These are phyloP conservation scores for Barnettozyma sp. DNA, from an alignment of 805 yeast species.

Conservation along the genomic window DNA sequence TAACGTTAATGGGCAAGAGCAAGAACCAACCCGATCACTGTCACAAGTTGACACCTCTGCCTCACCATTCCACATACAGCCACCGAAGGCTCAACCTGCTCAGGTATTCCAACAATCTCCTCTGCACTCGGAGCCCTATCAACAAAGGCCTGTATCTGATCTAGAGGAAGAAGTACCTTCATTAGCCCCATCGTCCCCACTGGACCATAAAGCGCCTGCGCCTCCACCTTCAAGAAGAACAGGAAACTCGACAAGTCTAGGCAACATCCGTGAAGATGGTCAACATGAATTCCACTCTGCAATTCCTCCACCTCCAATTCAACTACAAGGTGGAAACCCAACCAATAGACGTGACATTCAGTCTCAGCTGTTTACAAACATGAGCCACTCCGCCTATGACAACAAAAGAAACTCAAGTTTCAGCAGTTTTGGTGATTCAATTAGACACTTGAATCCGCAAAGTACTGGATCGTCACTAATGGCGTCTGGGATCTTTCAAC, in stretches of 20 bases:
- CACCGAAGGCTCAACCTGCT: slow-evolving; percentile 18
- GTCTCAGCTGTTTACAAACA: slow-evolving; percentile 40
- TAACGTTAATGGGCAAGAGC: slow-evolving; percentile 6
- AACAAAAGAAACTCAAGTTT: slow-evolving; percentile 23
- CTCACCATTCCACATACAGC: slow-evolving; percentile 9
- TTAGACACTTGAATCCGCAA: slow-evolving; percentile 34
- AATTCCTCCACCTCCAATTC: slow-evolving; percentile 2
- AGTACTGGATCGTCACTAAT: slow-evolving; percentile 35
- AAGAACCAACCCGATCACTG: background rate
- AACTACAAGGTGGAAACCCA: slow-evolving; percentile 8
- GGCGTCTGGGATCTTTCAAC: slow-evolving; percentile 36
- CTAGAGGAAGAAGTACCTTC: background rate
- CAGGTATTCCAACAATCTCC: slow-evolving; percentile 8
- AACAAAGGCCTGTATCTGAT: background rate
- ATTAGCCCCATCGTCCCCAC: slow-evolving; percentile 1
- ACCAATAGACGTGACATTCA: slow-evolving; percentile 33
- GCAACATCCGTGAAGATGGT: slow-evolving; percentile 28
- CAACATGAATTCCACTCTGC: slow-evolving; percentile 13
- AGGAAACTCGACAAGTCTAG: slow-evolving; percentile 17
- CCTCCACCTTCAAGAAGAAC: slow-evolving; percentile 52
- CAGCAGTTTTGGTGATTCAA: slow-evolving; percentile 23
- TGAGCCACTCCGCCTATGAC: slow-evolving; percentile 32
- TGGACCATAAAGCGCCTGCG: slow-evolving; percentile 37
- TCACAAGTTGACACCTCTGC: background rate
- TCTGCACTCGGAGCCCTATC: slow-evolving; percentile 1